Conservation (phyloP, 495 filamentous ascomycete species). For the Arthonia radiata region DNA sequence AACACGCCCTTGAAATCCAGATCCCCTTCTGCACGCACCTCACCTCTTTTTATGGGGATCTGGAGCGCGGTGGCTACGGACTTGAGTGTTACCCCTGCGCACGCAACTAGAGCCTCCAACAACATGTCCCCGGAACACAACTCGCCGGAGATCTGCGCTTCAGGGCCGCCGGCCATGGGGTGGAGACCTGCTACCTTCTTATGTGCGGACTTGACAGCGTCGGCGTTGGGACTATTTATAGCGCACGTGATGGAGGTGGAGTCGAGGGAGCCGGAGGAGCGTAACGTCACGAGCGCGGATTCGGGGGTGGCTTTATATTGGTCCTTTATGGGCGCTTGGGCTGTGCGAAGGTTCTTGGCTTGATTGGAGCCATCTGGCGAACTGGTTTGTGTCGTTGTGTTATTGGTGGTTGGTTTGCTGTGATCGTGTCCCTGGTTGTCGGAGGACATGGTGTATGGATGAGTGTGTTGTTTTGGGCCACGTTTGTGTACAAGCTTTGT, state of each 20-base stretch:
- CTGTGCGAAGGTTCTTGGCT: slow-evolving; percentile 13
- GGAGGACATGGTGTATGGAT: too few species aligned
- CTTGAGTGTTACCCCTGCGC: slow-evolving; percentile 16
- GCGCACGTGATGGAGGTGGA: slow-evolving; percentile 13
- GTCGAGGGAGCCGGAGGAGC: slow-evolving; percentile 18
- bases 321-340: slow-evolving; percentile 15
- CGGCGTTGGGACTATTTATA: slow-evolving; percentile 7
- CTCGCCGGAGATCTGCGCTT: slow-evolving; percentile 13
- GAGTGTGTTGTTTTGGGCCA: too few species aligned
- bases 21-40: slow-evolving; percentile 14
- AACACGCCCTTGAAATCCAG: slow-evolving; percentile 16
- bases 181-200: slow-evolving; percentile 12
- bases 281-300: slow-evolving; percentile 14
- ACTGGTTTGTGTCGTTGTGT: too few species aligned
- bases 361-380: too few species aligned
- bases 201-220: slow-evolving; percentile 11
- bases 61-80: slow-evolving; percentile 14
- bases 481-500: too few species aligned
- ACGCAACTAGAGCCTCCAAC: slow-evolving; percentile 16
- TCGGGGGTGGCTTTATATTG: slow-evolving; percentile 10
- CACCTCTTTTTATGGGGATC: slow-evolving; percentile 10
- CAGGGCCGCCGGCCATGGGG: slow-evolving; percentile 14
- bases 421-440: too few species aligned
- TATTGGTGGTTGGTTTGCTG: too few species aligned
- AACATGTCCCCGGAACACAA: slow-evolving; percentile 18